Evolutionary conservation across 306 rosid species (phyloP), one percentile per base, ranked within the genome.

Genomic region (Castanospermum australe): DNA sequence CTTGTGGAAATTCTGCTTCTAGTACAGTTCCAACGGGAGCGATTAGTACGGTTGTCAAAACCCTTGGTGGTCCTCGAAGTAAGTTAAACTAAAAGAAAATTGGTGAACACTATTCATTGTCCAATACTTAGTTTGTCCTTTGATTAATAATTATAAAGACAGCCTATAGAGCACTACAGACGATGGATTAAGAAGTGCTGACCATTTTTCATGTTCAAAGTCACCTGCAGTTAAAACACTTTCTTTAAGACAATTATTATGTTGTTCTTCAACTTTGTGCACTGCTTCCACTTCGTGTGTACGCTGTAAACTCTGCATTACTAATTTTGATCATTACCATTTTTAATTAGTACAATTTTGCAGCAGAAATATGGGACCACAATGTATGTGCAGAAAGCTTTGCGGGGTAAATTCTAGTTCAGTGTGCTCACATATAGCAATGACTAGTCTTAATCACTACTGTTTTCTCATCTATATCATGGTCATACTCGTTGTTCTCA

Each of bases 11-110:
- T 33, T 17, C 57, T 22, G 69, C 39, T 17, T 71, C 78, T 8
- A 48, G 44, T 32, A 41, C 21, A 39, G 72, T 48, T 32, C 22
- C 65, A 57, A 30, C 44, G 11, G 33, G 21, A 82, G 9, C 8
- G 13, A 21, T 85, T 85, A 9, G 61, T 82, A 35, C 4, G 47
- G 61, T 63, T 36, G 86, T 83, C 0, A 28, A 78, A 9, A 21
- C 12, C 59, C 86, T 83, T 18, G 86, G 86, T 36, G 86, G 86
- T 56, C 50, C 80, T 33, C 52, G 35, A 33, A 72, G 84, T 80
- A 63, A 80, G 79, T 80, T 39, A 20, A n/a, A n/a, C 9, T 45
- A 45, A 5, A 6, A 15, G 39, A 6, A 6, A 35, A 62, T 8
- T 1, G n/a, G 11, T n/a, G n/a, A n/a, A n/a, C n/a, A 33, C 11